Conservation (phyloP, 139 green algal genomes). For the Chlorella sorokiniana region DNA sequence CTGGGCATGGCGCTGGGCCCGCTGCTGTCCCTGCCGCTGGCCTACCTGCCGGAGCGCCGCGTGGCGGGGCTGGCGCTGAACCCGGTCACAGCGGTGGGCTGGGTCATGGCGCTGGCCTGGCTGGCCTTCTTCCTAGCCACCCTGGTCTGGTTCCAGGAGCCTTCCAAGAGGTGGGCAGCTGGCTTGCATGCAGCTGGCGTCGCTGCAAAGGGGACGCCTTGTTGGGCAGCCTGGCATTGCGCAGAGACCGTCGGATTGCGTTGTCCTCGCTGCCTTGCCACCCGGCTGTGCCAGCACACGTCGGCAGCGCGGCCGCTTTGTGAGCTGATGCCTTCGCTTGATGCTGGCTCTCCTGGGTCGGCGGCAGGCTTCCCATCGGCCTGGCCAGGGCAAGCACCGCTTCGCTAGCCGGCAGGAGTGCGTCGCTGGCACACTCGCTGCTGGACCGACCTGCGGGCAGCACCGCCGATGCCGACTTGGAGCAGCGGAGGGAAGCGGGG, state of each 20-base stretch:
- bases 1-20: conserved; percentile 62
- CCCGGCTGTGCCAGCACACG: no score
- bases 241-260: no score
- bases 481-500: neutral
- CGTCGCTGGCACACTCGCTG: neutral
- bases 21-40: conserved; percentile 55
- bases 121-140: conserved; percentile 42
- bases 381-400: neutral
- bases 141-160: conserved; percentile 47
- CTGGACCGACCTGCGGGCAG: neutral
- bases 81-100: conserved; percentile 51
- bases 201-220: no score
- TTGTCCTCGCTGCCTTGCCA: no score
- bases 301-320: no score
- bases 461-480: neutral
- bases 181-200: neutral
- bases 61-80: conserved; percentile 47
- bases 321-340: no score
- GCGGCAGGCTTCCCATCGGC: conserved; percentile 16
- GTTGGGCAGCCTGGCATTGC: no score
- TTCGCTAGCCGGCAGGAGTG: neutral
- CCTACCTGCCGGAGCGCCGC: conserved; percentile 25
- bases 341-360: neutral
- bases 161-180: conserved; percentile 8
- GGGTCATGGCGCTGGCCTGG: conserved; percentile 55